phyloP scores from a whole-genome alignment of 2,329 filamentous ascomycete genomes.

The Aureobasidium vineae region DNA sequence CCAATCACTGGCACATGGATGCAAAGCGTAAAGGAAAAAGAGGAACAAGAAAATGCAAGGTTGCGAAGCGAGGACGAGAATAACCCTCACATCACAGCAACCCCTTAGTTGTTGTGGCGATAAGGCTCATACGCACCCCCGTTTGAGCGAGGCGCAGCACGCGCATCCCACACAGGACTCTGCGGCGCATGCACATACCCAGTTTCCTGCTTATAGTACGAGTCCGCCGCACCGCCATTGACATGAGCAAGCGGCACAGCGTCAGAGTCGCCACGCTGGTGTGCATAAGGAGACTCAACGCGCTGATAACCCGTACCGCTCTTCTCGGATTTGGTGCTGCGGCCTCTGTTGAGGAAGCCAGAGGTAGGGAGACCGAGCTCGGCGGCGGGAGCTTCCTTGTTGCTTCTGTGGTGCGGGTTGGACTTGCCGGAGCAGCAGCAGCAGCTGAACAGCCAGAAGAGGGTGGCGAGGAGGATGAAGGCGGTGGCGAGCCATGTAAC shows the following conservation, averaged over 20 bases:
- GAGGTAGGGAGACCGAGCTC: slow-evolving; percentile 36
- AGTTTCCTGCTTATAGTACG: slow-evolving; percentile 22
- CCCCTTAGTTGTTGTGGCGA: background rate
- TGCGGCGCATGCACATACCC: slow-evolving; percentile 15
- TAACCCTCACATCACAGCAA: too few relatives aligned
- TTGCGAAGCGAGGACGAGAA: too few relatives aligned
- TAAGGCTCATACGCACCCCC: slow-evolving; percentile 17
- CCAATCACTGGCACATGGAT: too few relatives aligned
- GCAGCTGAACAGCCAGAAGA: slow-evolving; percentile 90
- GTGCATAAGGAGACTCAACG: background rate
- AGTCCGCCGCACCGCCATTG: background rate
- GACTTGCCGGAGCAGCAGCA: slow-evolving; percentile 83
- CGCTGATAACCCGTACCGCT: slow-evolving; percentile 7
- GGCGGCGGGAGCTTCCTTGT: slow-evolving; percentile 33
- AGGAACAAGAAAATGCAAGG: too few relatives aligned
- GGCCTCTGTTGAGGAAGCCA: slow-evolving; percentile 28
- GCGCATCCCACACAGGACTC: slow-evolving; percentile 17
- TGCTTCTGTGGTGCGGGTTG: slow-evolving; percentile 47
- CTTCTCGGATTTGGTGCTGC: slow-evolving; percentile 8
- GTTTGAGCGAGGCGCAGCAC: background rate
- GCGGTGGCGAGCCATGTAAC: slow-evolving; percentile 76
- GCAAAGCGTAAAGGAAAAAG: too few relatives aligned
- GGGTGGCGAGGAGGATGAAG: slow-evolving; percentile 68
- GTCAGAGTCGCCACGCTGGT: background rate
- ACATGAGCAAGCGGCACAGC: slow-evolving; percentile 11